Evolutionary conservation across 306 rosid species (phyloP).

Genomic region (Purshia tridentata): DNA sequence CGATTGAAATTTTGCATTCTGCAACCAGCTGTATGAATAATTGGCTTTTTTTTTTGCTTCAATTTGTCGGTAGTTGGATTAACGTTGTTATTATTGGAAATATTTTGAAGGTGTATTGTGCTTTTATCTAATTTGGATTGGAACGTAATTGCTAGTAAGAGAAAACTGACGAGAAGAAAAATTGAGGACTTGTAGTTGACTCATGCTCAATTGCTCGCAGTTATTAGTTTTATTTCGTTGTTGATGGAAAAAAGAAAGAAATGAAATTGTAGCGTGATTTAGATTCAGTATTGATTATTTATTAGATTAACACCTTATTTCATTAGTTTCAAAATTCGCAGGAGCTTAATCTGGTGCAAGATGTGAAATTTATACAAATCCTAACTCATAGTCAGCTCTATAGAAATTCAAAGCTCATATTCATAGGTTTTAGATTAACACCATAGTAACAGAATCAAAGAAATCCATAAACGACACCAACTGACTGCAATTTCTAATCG

Average conservation of each 20-base stretch:
- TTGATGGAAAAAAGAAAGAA: neutral
- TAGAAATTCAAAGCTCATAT: no score
- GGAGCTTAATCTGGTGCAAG: neutral
- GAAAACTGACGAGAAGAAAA: neutral
- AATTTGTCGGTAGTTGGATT: neutral
- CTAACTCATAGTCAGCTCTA: no score
- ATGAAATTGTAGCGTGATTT: neutral
- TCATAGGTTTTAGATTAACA: no score
- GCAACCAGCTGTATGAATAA: conserved; percentile 3
- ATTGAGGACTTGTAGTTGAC: neutral
- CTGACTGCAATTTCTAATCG: no score
- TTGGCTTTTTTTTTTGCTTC: neutral
- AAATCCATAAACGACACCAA: no score
- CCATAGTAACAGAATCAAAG: no score
- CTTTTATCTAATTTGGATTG: neutral
- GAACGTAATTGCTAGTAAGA: neutral
- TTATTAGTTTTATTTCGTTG: neutral
- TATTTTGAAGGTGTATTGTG: neutral
- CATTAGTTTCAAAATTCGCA: neutral
- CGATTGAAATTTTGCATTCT: conserved; percentile 11
- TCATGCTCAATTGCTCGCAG: neutral
- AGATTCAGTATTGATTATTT: neutral
- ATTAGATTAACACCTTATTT: neutral
- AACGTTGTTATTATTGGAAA: no score
- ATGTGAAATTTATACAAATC: neutral